Conservation (phyloP, 2,329 filamentous ascomycete species). For the Didymella arachidicola region DNA sequence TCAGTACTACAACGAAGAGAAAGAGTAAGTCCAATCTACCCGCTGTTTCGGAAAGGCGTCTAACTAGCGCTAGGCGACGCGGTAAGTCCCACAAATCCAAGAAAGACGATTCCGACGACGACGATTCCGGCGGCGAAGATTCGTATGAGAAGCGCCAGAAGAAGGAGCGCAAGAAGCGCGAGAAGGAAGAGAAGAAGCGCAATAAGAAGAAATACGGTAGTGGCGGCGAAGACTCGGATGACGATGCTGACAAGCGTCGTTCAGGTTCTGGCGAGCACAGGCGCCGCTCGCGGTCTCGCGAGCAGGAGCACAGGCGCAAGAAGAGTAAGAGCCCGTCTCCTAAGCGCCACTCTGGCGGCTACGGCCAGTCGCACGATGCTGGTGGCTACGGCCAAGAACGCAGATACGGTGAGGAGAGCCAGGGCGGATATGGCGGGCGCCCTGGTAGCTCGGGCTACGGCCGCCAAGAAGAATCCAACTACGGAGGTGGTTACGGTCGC, state of each 20-base stretch:
- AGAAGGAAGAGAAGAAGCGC: constrained; percentile 52
- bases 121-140: constrained; percentile 40
- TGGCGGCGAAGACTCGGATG: constrained; percentile 37
- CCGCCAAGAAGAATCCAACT: neutral
- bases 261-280: constrained; percentile 29
- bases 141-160: constrained; percentile 28
- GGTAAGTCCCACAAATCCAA: constrained; percentile 48
- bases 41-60: neutral
- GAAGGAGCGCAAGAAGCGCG: constrained; percentile 23
- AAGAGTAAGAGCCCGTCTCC: constrained; percentile 30
- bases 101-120: constrained; percentile 51
- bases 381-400: constrained; percentile 31
- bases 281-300: constrained; percentile 20
- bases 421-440: constrained; percentile 13
- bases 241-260: constrained; percentile 38
- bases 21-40: constrained; percentile 43
- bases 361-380: constrained; percentile 18
- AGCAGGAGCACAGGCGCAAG: constrained; percentile 22
- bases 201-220: constrained; percentile 49
- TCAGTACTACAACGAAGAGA: constrained; percentile 53
- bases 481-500: constrained; percentile 14
- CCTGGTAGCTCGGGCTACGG: neutral
- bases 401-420: constrained; percentile 31
- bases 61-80: constrained; percentile 40
- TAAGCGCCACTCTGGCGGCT: constrained; percentile 31